Conservation (phyloP, 257 asterid genomes). For the Echium plantagineum region DNA sequence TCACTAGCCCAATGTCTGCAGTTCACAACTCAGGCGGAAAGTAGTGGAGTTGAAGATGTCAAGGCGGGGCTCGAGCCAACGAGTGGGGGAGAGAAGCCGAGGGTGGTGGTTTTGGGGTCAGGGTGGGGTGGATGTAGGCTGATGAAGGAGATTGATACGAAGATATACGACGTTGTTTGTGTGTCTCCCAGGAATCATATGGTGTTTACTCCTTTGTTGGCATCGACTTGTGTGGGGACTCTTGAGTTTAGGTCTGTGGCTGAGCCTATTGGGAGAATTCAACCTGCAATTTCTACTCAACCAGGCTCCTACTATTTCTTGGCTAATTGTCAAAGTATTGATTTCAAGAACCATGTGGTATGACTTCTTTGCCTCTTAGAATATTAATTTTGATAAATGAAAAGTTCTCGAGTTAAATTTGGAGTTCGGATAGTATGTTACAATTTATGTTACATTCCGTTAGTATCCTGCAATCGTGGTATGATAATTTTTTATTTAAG, state of each 20-base stretch:
- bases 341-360: constrained; percentile 43
- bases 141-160: constrained; percentile 70
- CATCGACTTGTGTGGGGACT: constrained; percentile 98
- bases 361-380: not conserved
- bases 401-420: not conserved
- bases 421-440: not conserved
- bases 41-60: too few species aligned
- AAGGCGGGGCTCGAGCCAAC: constrained; percentile 49
- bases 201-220: constrained; percentile 74
- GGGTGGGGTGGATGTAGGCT: constrained; percentile 99
- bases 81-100: constrained; percentile 69
- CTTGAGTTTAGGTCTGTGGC: constrained; percentile 97
- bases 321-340: constrained; percentile 63
- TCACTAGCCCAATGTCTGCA: constrained; percentile 36
- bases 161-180: constrained; percentile 64
- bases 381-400: not conserved
- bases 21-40: constrained; percentile 22
- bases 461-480: too few species aligned
- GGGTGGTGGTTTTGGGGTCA: constrained; percentile 86
- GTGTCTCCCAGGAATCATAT: constrained; percentile 93
- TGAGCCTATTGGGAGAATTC: constrained; percentile 89
- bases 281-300: constrained; percentile 80
- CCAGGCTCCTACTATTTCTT: constrained; percentile 88
- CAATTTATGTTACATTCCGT: too few species aligned
- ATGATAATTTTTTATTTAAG: too few species aligned